Conservation (phyloP, 2,329 filamentous ascomycete species). For the Fusarium sp. region DNA sequence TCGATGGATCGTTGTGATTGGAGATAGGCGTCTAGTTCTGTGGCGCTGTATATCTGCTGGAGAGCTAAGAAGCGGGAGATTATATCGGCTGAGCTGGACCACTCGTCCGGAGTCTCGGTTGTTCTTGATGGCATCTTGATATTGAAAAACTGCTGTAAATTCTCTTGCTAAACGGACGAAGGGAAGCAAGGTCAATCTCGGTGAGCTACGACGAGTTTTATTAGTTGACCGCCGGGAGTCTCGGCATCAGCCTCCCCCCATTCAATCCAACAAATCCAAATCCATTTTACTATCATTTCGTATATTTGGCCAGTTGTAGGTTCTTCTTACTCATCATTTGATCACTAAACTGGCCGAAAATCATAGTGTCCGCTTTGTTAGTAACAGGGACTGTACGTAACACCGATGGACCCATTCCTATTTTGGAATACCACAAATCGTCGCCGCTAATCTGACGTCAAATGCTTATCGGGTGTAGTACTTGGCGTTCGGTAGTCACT, state of each 20-base stretch:
- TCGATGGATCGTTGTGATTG: accelerated
- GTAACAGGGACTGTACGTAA: slow-evolving; percentile 35
- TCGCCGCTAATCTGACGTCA: background rate
- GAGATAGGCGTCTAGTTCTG: slow-evolving; percentile 8
- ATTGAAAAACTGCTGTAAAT: accelerated
- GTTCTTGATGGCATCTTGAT: slow-evolving; percentile 7
- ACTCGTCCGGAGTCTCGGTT: accelerated
- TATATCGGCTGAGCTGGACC: background rate
- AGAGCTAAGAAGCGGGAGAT: slow-evolving; percentile 15
- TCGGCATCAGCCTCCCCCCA: background rate
- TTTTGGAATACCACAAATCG: background rate
- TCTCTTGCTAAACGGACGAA: background rate
- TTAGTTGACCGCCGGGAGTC: background rate
- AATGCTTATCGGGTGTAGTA: accelerated
- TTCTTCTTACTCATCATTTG: slow-evolving; percentile 14
- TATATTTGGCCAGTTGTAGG: background rate
- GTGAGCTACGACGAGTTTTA: background rate
- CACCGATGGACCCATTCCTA: background rate
- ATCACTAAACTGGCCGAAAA: slow-evolving; percentile 6
- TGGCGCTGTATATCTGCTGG: slow-evolving; percentile 24
- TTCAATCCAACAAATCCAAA: accelerated
- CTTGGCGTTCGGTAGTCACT: background rate
- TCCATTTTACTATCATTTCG: background rate
- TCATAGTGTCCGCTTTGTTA: background rate
- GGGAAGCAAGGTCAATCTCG: slow-evolving; percentile 1